phyloP scores from a whole-genome alignment of 1,284 basidiomycete species.

The Leccinum subfulvum region DNA sequence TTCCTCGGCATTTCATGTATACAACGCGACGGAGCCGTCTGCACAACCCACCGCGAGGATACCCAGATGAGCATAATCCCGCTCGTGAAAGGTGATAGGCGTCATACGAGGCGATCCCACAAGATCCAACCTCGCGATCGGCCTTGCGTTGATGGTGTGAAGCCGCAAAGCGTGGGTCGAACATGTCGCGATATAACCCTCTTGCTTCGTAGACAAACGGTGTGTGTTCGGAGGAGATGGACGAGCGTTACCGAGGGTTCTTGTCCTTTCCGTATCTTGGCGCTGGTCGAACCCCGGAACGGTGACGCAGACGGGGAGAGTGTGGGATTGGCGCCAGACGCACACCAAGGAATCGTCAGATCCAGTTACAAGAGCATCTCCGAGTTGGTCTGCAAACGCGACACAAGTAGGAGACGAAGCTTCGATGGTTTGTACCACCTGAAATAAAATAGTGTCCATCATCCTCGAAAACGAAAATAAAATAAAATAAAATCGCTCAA shows the following conservation, averaged over 20 bases:
- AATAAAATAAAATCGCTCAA: no score
- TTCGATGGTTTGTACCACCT: constrained; percentile 77
- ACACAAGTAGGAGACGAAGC: constrained; percentile 73
- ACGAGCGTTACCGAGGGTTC: constrained; percentile 44
- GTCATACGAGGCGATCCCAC: constrained; percentile 51
- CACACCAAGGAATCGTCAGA: constrained; percentile 75
- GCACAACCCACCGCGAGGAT: constrained; percentile 67
- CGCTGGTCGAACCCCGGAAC: constrained; percentile 21
- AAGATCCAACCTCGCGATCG: constrained; percentile 67
- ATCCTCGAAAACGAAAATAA: no score
- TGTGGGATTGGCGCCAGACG: constrained; percentile 68
- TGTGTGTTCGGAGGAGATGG: constrained; percentile 78
- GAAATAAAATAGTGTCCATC: constrained; percentile 3
- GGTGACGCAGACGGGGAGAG: constrained; percentile 24
- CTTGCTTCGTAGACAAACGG: constrained; percentile 14
- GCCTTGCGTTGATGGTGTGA: constrained; percentile 80
- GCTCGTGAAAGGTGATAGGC: constrained; percentile 75
- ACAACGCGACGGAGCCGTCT: constrained; percentile 65
- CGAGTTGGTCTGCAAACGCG: constrained; percentile 60
- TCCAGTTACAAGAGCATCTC: constrained; percentile 72
- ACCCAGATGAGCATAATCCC: constrained; percentile 71
- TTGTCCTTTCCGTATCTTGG: constrained; percentile 29
- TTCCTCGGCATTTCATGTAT: constrained; percentile 73
- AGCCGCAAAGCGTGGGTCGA: constrained; percentile 66
- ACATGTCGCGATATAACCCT: constrained; percentile 82